A percentile compares a stretch with the other conserved stretches of the same genome.
phyloP scores from a whole-genome alignment of 192 early-diverging fungal genomes.

The Coemansia javaensis region DNA sequence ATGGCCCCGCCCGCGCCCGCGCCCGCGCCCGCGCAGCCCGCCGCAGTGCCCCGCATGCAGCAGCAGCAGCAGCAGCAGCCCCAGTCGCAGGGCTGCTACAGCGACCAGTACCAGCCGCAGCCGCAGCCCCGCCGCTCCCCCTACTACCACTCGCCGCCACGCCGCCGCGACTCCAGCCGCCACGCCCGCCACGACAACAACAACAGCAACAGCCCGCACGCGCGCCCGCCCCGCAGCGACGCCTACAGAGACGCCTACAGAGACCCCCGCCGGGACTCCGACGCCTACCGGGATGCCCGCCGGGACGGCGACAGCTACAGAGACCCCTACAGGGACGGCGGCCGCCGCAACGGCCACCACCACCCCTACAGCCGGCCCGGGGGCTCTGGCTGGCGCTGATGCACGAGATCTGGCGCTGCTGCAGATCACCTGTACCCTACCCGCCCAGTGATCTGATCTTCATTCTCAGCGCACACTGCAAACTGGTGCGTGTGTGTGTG shows the following conservation, averaged over 20 bases:
- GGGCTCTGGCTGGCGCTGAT: slow-evolving; percentile 20
- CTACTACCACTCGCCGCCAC: slow-evolving; percentile 28
- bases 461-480: background rate
- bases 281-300: background rate
- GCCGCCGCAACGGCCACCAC: slow-evolving; percentile 24
- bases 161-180: slow-evolving; percentile 24
- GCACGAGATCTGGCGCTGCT: background rate
- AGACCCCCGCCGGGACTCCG: background rate
- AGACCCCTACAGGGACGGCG: no score
- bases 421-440: no score
- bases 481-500: no score
- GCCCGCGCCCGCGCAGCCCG: slow-evolving; percentile 5
- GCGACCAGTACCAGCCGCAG: slow-evolving; percentile 8
- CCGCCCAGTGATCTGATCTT: no score
- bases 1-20: slow-evolving; percentile 3
- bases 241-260: slow-evolving; percentile 9
- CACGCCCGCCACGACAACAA: slow-evolving; percentile 24
- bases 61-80: no score
- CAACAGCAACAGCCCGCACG: slow-evolving; percentile 8
- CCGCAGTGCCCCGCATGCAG: no score
- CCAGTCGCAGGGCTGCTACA: background rate
- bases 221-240: slow-evolving; percentile 15
- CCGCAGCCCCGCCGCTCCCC: background rate
- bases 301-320: background rate
- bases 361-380: slow-evolving; percentile 30